These are phyloP conservation scores for Coniochaeta sp. DNA, from an alignment of 2,329 filamentous ascomycete genomes.

Conservation along the genomic window DNA sequence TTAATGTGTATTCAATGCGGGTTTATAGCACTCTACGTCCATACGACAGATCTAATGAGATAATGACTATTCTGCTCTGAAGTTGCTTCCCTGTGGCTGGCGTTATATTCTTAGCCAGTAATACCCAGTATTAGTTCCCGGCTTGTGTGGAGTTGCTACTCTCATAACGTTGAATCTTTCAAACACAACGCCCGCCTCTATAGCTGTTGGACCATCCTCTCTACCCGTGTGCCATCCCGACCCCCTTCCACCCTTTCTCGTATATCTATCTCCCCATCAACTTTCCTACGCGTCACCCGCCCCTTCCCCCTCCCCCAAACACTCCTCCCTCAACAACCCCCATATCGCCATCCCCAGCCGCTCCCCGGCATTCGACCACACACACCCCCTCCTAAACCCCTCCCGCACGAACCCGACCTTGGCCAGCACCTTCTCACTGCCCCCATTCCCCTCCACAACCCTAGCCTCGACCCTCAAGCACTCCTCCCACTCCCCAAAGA, in stretches of 20 bases:
- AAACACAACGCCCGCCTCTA: too few species aligned
- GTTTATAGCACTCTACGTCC: neutral
- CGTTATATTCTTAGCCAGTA: too few species aligned
- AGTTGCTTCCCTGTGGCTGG: too few species aligned
- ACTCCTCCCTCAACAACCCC: slow-evolving; percentile 23
- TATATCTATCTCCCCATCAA: too few species aligned
- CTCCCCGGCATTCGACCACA: slow-evolving; percentile 33
- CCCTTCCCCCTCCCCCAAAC: neutral
- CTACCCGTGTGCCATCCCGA: too few species aligned
- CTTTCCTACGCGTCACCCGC: too few species aligned
- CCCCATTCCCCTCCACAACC: slow-evolving; percentile 29
- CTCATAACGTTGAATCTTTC: too few species aligned
- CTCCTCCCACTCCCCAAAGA: slow-evolving; percentile 32
- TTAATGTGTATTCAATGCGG: neutral
- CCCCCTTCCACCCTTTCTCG: too few species aligned
- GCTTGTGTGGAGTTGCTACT: too few species aligned
- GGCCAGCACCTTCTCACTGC: slow-evolving; percentile 33
- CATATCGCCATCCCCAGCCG: slow-evolving; percentile 29
- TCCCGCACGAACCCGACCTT: slow-evolving; percentile 36
- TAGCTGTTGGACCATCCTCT: too few species aligned
- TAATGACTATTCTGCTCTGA: neutral
- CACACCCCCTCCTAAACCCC: slow-evolving; percentile 31
- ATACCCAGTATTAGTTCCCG: too few species aligned
- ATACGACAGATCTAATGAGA: neutral
- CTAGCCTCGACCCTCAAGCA: slow-evolving; percentile 34